A percentile compares a stretch with the other conserved stretches of the same genome.
Conservation (phyloP, 768 basidiomycete genomes). For the Pisolithus tinctorius region DNA sequence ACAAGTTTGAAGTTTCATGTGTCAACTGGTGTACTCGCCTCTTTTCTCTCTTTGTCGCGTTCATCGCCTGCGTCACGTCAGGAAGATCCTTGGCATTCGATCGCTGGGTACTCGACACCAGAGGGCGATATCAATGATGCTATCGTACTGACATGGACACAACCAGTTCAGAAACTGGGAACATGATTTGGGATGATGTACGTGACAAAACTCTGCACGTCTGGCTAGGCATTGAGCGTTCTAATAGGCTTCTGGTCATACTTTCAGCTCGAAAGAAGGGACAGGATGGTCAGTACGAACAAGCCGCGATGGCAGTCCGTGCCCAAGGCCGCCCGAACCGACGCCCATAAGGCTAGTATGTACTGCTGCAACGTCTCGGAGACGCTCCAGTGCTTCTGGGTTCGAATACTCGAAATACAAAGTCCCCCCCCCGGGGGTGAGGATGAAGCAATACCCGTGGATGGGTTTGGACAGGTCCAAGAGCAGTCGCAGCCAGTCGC, state of each 20-base stretch:
- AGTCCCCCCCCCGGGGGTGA: too few species aligned
- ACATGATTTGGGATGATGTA: constrained; percentile 75
- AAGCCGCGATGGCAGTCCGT: constrained; percentile 58
- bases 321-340: constrained; percentile 37
- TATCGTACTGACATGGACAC: constrained; percentile 49
- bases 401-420: constrained; percentile 69
- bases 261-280: constrained; percentile 79
- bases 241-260: constrained; percentile 48
- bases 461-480: constrained; percentile 53
- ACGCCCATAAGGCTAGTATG: constrained; percentile 52
- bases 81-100: too few species aligned
- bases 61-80: too few species aligned
- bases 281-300: constrained; percentile 61
- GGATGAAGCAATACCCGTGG: constrained; percentile 51
- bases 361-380: constrained; percentile 3
- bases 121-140: too few species aligned
- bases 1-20: too few species aligned
- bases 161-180: constrained; percentile 57
- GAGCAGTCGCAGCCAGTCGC: constrained; percentile 13
- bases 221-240: not conserved
- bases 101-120: too few species aligned
- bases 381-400: constrained; percentile 70
- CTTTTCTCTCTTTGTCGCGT: too few species aligned
- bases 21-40: too few species aligned
- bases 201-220: constrained; percentile 15